Evolutionary conservation across 1,139 yeast species (phyloP), one percentile per base, ranked within the genome.

Genomic region (Kluyveromyces marxianus): DNA sequence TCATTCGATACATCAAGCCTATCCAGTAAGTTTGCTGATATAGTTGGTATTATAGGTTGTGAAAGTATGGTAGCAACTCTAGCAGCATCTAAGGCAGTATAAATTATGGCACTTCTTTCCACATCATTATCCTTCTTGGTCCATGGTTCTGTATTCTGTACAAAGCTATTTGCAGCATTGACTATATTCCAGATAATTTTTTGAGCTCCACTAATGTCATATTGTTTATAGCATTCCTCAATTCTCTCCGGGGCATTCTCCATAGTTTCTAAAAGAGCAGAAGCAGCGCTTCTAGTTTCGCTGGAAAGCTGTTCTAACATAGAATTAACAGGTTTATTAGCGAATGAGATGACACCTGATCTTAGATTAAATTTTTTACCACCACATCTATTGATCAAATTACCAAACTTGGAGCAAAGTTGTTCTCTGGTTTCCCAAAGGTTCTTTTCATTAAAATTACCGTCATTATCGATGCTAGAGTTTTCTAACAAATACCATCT

Each of bases 341-440:
- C 35, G 32, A 55, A 62, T 7, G 43, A 39, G 0, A 29, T 24
- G 4, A 64, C 55, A 2, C 86, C 74, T 31, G 75, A 64, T n/a
- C 62, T 60, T 25, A 87, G 71, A 57, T 75, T 67, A 57, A 92
- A 90, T 47, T 81, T 78, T 25, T 75, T 70, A 0, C 92, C 88
- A 44, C 95, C 81, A 40, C 82, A 76, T 48, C 98, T 70, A 49
- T 83, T 76, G 26, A 83, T 71, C 45, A 90, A 69, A 57, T 92
- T 92, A 42, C 95, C 90, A 64, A 83, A 83, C 62, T 90, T 90
- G 48, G 89, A 88, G 47, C 87, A 80, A 41, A 92, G 69, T 50
- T 77, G 75, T 51, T 80, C 83, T 52, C 95, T 72, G 8, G 83
- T 72, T 28, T 69, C 64, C 40, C 68, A 67, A 37, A 90, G 71